Evolutionary conservation across 495 filamentous ascomycete species (phyloP).

Genomic region (Hyaloscypha bicolor): DNA sequence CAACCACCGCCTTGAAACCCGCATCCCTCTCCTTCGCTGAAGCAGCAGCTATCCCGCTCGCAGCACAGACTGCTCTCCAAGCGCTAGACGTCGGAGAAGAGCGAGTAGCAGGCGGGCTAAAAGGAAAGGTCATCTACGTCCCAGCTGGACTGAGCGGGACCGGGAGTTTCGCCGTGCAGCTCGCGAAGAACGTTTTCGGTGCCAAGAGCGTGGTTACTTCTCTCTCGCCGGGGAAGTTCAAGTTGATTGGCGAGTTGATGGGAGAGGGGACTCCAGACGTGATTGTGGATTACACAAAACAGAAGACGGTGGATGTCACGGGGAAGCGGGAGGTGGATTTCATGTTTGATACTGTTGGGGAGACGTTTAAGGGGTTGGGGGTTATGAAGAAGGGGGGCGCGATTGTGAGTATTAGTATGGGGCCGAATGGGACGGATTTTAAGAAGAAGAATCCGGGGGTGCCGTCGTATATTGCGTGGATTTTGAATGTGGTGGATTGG

Average conservation of each 20-base stretch:
- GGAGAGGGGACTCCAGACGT: slow-evolving; percentile 29
- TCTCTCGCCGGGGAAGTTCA: slow-evolving; percentile 54
- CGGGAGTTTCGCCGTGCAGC: slow-evolving; percentile 49
- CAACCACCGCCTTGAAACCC: slow-evolving; percentile 43
- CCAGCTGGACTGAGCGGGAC: slow-evolving; percentile 54
- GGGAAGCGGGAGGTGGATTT: slow-evolving; percentile 52
- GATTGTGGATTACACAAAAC: slow-evolving; percentile 54
- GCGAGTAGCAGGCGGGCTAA: slow-evolving; percentile 40
- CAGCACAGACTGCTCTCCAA: slow-evolving; percentile 46
- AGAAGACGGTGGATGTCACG: slow-evolving; percentile 43
- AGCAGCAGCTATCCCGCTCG: slow-evolving; percentile 40
- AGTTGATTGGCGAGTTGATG: slow-evolving; percentile 44
- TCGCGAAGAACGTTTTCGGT: slow-evolving; percentile 56
- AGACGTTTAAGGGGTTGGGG: slow-evolving; percentile 37
- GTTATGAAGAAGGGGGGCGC: slow-evolving; percentile 43
- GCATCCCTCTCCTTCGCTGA: slow-evolving; percentile 37
- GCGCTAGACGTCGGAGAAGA: slow-evolving; percentile 43
- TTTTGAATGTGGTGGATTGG: slow-evolving; percentile 41
- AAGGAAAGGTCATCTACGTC: slow-evolving; percentile 59
- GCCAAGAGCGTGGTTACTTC: slow-evolving; percentile 54
- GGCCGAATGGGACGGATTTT: slow-evolving; percentile 40
- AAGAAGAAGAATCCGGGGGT: slow-evolving; percentile 38
- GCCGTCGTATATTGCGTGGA: slow-evolving; percentile 37
- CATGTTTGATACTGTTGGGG: slow-evolving; percentile 52
- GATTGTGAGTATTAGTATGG: slow-evolving; percentile 44